These are phyloP conservation scores for Leishmania turanica DNA, from an alignment of 208 protist species.

Conservation along the genomic window DNA sequence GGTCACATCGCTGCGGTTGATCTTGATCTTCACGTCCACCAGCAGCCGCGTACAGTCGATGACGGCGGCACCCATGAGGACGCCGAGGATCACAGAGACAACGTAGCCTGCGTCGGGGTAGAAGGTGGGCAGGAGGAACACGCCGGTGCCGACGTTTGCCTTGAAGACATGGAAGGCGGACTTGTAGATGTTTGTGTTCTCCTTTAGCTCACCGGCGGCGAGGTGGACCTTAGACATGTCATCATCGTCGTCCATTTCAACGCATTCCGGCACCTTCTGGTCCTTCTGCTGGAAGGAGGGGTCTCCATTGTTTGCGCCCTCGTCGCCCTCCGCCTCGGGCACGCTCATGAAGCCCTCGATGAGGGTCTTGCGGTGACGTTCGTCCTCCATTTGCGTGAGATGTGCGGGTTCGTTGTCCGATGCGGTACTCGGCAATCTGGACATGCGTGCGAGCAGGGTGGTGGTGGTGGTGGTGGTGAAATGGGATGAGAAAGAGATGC, in stretches of 20 bases:
- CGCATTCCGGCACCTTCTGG: conserved; percentile 30
- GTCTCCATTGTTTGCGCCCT: background rate
- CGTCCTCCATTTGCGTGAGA: conserved; percentile 12
- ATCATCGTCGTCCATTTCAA: conserved; percentile 43
- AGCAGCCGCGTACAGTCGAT: conserved; percentile 79
- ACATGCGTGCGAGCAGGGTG: background rate
- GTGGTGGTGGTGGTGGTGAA: background rate
- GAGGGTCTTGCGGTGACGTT: conserved; percentile 33
- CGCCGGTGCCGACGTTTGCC: conserved; percentile 84
- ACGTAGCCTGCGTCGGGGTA: conserved; percentile 80
- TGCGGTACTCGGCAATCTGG: too few relatives aligned
- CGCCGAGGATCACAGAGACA: conserved; percentile 41
- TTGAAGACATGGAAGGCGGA: conserved; percentile 89
- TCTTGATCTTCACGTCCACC: conserved; percentile 57
- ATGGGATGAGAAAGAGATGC: too few relatives aligned
- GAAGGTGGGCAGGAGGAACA: conserved; percentile 81
- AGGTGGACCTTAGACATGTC: background rate
- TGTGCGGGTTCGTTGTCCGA: background rate
- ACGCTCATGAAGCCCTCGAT: conserved; percentile 49
- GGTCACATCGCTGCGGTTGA: conserved; percentile 57
- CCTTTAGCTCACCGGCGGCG: conserved; percentile 38
- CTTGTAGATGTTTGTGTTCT: conserved; percentile 72
- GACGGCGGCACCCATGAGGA: conserved; percentile 56
- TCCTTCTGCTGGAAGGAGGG: conserved; percentile 17
- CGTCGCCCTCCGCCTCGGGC: conserved; percentile 27